Evolutionary conservation across 2,329 filamentous ascomycete species (phyloP).

Genomic region (Verticillium zaregamsianum): DNA sequence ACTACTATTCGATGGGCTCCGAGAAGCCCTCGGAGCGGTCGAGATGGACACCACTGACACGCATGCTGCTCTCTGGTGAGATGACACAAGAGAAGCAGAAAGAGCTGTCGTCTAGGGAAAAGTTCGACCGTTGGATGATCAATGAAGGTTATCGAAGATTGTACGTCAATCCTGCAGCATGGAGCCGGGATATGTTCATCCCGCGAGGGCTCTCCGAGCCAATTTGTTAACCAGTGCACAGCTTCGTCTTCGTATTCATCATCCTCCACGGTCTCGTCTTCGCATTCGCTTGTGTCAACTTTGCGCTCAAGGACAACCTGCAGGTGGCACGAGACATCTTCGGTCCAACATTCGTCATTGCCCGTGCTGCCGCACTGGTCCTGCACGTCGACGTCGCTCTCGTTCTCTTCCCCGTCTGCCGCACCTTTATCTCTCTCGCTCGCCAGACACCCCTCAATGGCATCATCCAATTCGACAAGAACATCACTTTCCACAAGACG

Average conservation of each 20-base stretch:
- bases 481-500: constrained; percentile 82
- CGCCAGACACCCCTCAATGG: constrained; percentile 79
- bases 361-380: constrained; percentile 69
- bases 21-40: constrained; percentile 62
- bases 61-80: constrained; percentile 79
- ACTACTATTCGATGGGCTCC: constrained; percentile 25
- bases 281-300: constrained; percentile 75
- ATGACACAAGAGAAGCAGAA: constrained; percentile 72
- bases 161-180: constrained; percentile 41
- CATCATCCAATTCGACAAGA: constrained; percentile 85
- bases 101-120: constrained; percentile 64
- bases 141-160: constrained; percentile 81
- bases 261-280: constrained; percentile 73
- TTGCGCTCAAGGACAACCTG: constrained; percentile 72
- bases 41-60: constrained; percentile 77
- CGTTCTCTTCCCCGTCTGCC: constrained; percentile 76
- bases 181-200: background rate
- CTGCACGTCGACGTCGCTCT: constrained; percentile 80
- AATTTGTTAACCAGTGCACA: constrained; percentile 25
- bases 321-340: constrained; percentile 63
- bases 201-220: background rate
- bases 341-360: constrained; percentile 72
- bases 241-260: constrained; percentile 74
- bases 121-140: constrained; percentile 83
- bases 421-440: constrained; percentile 76